These are phyloP conservation scores for Arctium lappa DNA, from an alignment of 129 eudicot genomes.

Conservation along the genomic window DNA sequence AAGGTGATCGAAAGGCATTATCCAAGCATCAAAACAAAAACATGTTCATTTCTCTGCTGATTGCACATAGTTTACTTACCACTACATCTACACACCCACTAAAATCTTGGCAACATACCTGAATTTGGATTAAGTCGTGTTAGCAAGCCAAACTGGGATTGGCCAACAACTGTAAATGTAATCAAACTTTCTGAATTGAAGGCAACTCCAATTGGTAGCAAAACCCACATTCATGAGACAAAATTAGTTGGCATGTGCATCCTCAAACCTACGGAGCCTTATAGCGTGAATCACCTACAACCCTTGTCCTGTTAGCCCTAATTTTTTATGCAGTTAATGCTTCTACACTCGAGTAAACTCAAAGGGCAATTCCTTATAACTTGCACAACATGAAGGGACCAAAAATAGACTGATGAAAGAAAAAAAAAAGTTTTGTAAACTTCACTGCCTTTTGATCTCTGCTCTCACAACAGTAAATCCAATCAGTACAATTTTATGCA, in stretches of 20 bases:
- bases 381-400: not conserved
- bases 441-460: not conserved
- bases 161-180: not conserved
- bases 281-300: not conserved
- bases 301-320: not conserved
- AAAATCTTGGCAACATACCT: not conserved
- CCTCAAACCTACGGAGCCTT: not conserved
- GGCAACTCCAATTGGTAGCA: not conserved
- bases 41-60: not conserved
- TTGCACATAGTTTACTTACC: not conserved
- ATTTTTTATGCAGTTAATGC: not conserved
- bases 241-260: not conserved
- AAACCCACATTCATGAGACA: not conserved
- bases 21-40: not conserved
- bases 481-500: not conserved
- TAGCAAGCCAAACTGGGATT: not conserved
- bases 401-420: slow-evolving; percentile 12
- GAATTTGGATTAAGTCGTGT: not conserved
- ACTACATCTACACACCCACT: not conserved
- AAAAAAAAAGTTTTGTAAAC: not conserved
- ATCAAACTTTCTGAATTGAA: not conserved
- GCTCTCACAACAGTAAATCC: not conserved
- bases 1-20: not conserved
- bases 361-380: not conserved
- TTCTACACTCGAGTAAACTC: not conserved